Evolutionary conservation across 2,329 filamentous ascomycete species (phyloP).

Genomic region (Trichophyton equinum): DNA sequence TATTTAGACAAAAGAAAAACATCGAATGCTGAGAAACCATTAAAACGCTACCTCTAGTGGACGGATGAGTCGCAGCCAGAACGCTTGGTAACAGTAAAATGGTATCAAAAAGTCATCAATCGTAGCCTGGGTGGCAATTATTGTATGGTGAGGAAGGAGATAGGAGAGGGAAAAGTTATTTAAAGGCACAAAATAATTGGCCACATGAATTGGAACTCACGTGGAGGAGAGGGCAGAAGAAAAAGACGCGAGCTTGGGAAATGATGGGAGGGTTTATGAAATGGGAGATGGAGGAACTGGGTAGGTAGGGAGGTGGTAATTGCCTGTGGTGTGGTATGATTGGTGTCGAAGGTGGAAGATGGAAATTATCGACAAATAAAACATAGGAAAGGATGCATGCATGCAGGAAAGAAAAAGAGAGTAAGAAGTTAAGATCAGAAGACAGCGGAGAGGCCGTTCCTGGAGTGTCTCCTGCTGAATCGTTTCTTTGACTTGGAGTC

Average conservation of each 20-base stretch:
- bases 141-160: slow-evolving; percentile 9
- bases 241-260: not conserved
- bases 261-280: not conserved
- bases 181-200: slow-evolving; percentile 14
- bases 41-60: not conserved
- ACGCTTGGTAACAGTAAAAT: slow-evolving; percentile 6
- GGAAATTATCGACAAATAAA: not conserved
- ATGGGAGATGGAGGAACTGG: not conserved
- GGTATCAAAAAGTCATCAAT: slow-evolving; percentile 11
- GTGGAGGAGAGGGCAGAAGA: not conserved
- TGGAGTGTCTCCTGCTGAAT: slow-evolving; percentile 88
- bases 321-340: too few relatives aligned
- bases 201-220: slow-evolving; percentile 15
- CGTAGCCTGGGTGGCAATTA: slow-evolving; percentile 6
- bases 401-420: not conserved
- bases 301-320: too few relatives aligned
- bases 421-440: slow-evolving; percentile 44
- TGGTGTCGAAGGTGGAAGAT: not conserved
- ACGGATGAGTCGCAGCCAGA: slow-evolving; percentile 6
- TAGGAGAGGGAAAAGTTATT: slow-evolving; percentile 12
- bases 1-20: slow-evolving; percentile 6
- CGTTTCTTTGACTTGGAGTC: slow-evolving; percentile 47
- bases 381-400: not conserved
- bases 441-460: slow-evolving; percentile 81
- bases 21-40: slow-evolving; percentile 13